These are phyloP conservation scores for Trichoderma koningiopsis DNA, from an alignment of 2,329 filamentous ascomycete genomes.

Conservation along the genomic window DNA sequence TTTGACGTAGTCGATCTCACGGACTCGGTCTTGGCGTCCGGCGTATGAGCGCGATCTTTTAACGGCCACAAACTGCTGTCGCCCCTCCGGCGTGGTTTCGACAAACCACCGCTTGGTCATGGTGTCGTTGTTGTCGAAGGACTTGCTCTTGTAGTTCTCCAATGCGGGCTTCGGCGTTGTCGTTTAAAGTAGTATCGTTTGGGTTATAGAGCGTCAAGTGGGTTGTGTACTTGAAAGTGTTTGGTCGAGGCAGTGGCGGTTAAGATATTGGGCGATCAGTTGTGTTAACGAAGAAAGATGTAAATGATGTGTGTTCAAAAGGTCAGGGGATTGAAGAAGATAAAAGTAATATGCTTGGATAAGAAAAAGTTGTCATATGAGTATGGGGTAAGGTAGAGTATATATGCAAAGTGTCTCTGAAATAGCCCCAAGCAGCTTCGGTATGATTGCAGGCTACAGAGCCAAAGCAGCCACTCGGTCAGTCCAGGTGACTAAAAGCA, in stretches of 20 bases:
- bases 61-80: slow-evolving; percentile 43
- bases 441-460: slow-evolving; percentile 4
- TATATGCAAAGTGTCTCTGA: slow-evolving; percentile 22
- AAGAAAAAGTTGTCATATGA: slow-evolving; percentile 9
- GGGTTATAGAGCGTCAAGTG: background rate
- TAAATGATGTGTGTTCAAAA: background rate
- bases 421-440: slow-evolving; percentile 5
- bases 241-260: background rate
- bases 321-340: background rate
- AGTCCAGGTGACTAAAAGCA: slow-evolving; percentile 26
- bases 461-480: slow-evolving; percentile 22
- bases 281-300: background rate
- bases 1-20: slow-evolving; percentile 41
- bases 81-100: slow-evolving; percentile 41
- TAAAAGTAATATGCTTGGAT: background rate
- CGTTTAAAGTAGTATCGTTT: slow-evolving; percentile 6
- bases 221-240: background rate
- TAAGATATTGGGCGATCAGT: background rate
- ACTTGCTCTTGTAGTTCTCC: slow-evolving; percentile 9
- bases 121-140: slow-evolving; percentile 11
- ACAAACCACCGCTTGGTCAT: slow-evolving; percentile 45
- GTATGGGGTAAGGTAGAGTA: background rate
- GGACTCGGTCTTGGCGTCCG: slow-evolving; percentile 38
- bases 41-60: slow-evolving; percentile 44
- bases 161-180: background rate